Evolutionary conservation across 2,329 filamentous ascomycete genomes (phyloP), one percentile per base, ranked within the genome.

Genomic region (Fusarium brachygibbosum): DNA sequence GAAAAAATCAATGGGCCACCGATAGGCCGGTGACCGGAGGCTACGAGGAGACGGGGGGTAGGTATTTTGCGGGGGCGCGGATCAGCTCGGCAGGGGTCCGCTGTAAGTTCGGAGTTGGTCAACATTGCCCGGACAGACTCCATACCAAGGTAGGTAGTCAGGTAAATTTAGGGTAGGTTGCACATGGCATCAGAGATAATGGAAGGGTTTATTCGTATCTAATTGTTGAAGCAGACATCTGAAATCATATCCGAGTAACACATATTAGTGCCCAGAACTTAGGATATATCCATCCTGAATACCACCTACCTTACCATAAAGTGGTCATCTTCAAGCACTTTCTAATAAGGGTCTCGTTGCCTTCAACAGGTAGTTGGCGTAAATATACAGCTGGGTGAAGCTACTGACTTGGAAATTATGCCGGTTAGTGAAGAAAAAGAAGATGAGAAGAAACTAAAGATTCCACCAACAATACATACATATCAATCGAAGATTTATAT

Each of bases 21-120:
- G 58, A 67, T 46, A 68, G 65, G 73, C 73, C 73, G 73, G 73
- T 75, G 54, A 75, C 69, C 73, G 73, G 73, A 75, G 73, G 67
- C 41, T 37, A 51, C 48, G 56, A 53, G 58, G 58, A 46, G 37
- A 56, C 41, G 48, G 42, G 40, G 41, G 38, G 17, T 4, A 50
- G 58, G 40, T 57, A 34, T 50, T 50, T 44, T 59, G 51, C 34
- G 65, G 58, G 56, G 55, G 71, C 55, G 74, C 65, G 69, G 72
- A 74, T 68, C 68, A 74, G 61, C 49, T 62, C 48, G 46, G 60
- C 61, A 65, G 44, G 72, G 67, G 44, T 68, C 35, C 50, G 41
- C 38, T 57, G 34, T 46, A 63, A 40, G 49, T 46, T 66, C 25
- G 29, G 19, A 61, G 68, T 66, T 50, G 48, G 23, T 19, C 32